These are phyloP conservation scores for Coemansia sp. DNA, from an alignment of 192 early-diverging fungal species.

Conservation along the genomic window DNA sequence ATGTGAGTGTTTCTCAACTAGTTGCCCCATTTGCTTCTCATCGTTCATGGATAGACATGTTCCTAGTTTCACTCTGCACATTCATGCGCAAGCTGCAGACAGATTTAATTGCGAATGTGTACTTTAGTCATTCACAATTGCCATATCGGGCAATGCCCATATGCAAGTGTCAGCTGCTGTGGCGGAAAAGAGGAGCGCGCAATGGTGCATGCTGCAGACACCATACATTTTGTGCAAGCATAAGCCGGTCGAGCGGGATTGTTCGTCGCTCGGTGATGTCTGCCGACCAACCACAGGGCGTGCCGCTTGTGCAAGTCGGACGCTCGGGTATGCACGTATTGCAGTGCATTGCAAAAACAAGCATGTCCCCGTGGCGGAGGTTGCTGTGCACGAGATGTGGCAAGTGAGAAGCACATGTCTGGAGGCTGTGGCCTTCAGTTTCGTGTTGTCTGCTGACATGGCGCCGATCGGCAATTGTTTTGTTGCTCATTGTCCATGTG, in stretches of 20 bases:
- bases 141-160: conserved; percentile 1
- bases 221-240: not conserved
- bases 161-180: conserved; percentile 10
- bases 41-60: not conserved
- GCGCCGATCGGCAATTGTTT: not conserved
- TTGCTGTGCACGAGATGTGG: not conserved
- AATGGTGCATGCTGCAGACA: conserved; percentile 6
- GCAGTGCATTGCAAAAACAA: conserved; percentile 3
- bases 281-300: not conserved
- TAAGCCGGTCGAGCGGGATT: not conserved
- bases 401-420: conserved; percentile 3
- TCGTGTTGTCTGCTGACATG: not conserved
- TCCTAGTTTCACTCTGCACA: conserved; percentile 1
- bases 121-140: conserved; percentile 7
- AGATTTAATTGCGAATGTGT: conserved; percentile 2
- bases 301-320: not conserved
- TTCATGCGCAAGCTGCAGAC: conserved; percentile 2
- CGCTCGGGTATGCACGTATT: not conserved
- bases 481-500: not conserved
- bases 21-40: not conserved
- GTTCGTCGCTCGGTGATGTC: not conserved
- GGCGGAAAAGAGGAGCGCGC: not conserved
- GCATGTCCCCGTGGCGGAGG: not conserved
- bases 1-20: not conserved
- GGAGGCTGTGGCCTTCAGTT: not conserved